Evolutionary conservation across 805 yeast genomes (phyloP).

Genomic region (Yarrowia sp.): DNA sequence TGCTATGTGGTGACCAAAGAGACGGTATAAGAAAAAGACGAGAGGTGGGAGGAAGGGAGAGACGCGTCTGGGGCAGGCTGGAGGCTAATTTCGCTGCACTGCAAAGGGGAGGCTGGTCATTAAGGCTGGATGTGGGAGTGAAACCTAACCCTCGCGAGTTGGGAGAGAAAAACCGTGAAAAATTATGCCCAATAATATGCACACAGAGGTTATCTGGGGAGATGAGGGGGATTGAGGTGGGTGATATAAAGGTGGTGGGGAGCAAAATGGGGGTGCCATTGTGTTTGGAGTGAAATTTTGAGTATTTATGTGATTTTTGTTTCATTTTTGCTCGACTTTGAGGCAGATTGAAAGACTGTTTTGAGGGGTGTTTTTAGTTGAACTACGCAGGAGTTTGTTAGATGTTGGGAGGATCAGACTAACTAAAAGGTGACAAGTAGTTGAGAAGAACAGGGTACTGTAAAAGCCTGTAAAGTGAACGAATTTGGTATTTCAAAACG

Average conservation of each 20-base stretch:
- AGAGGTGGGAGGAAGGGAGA: neutral
- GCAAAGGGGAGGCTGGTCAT: constrained; percentile 32
- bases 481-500: too few relatives aligned
- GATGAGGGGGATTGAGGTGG: neutral
- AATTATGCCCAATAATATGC: neutral
- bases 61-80: constrained; percentile 11
- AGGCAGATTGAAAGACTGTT: neutral
- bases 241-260: neutral
- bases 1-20: constrained; percentile 36
- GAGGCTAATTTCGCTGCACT: neutral
- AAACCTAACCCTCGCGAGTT: constrained; percentile 31
- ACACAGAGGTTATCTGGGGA: neutral
- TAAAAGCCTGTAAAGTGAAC: too few relatives aligned
- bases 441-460: too few relatives aligned
- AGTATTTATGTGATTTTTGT: too few relatives aligned
- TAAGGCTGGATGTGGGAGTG: neutral
- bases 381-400: neutral
- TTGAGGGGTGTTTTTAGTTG: neutral
- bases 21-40: constrained; percentile 18
- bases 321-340: neutral
- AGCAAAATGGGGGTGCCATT: too few relatives aligned
- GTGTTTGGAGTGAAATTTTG: too few relatives aligned
- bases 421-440: too few relatives aligned
- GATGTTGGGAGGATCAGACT: too few relatives aligned
- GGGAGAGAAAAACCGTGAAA: neutral